Percentiles rank a stretch among this genome's conserved stretches.
phyloP scores from a whole-genome alignment of 2,329 filamentous ascomycete species.

The Ophiostoma ulmi region DNA sequence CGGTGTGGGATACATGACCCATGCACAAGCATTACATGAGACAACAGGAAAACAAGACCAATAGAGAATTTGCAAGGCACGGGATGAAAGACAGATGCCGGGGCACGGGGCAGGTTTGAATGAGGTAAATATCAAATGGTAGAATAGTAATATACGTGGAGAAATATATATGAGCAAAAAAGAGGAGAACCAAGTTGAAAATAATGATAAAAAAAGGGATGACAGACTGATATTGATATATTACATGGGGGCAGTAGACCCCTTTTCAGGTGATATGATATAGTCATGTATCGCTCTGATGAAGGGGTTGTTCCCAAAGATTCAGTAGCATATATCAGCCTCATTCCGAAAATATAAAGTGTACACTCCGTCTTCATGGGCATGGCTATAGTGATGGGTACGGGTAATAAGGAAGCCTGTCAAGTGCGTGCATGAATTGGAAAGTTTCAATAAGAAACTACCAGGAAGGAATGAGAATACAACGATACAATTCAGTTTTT shows the following conservation, averaged over 20 bases:
- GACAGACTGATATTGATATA: neutral
- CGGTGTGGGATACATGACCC: neutral
- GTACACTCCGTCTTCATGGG: neutral
- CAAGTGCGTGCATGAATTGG: neutral
- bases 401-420: constrained; percentile 1
- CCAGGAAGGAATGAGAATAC: neutral
- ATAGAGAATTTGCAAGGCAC: neutral
- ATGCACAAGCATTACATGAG: neutral
- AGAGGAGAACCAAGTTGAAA: neutral
- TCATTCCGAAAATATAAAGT: neutral
- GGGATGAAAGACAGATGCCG: neutral
- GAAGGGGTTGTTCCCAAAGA: too few species aligned
- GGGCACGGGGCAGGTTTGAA: neutral
- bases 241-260: neutral
- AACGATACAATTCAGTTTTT: neutral
- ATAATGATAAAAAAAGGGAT: neutral
- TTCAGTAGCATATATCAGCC: neutral
- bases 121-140: neutral
- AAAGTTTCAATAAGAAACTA: neutral
- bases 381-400: neutral
- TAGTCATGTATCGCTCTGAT: too few species aligned
- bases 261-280: too few species aligned
- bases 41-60: neutral
- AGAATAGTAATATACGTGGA: neutral
- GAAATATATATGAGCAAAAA: neutral